These are phyloP conservation scores for Chrysoporthe deuterocubensis DNA, from an alignment of 2,329 filamentous ascomycete species.

Conservation along the genomic window DNA sequence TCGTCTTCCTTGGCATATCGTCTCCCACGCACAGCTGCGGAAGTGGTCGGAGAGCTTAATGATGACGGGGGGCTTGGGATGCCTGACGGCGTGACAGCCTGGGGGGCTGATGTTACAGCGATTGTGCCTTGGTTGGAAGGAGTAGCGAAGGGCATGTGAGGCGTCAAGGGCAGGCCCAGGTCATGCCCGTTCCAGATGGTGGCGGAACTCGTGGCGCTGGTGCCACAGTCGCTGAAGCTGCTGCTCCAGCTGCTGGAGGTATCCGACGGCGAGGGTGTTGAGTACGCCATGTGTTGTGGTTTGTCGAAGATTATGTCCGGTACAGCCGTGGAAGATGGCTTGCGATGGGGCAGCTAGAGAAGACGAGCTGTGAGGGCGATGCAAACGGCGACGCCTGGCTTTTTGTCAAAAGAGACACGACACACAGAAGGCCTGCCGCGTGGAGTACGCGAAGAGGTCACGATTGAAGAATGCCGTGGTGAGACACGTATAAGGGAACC, in stretches of 20 bases:
- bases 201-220: constrained; percentile 9
- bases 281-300: constrained; percentile 6
- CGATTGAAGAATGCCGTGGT: constrained; percentile 15
- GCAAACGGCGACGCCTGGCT: too few species aligned
- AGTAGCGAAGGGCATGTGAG: background rate
- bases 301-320: too few species aligned
- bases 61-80: constrained; percentile 4
- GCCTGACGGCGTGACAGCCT: background rate
- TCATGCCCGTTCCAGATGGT: background rate
- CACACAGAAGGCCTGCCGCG: constrained; percentile 2
- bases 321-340: too few species aligned
- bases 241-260: constrained; percentile 19
- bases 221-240: constrained; percentile 9
- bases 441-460: constrained; percentile 2
- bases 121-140: background rate
- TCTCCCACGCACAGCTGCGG: background rate
- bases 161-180: background rate
- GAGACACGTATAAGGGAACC: constrained; percentile 11
- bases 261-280: constrained; percentile 18
- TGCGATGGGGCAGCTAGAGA: constrained; percentile 7
- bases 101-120: background rate
- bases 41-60: too few species aligned
- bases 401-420: background rate
- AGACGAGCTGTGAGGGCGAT: constrained; percentile 4
- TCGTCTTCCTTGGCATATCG: constrained; percentile 32